Base-by-base conservation (phyloP, 106 monocot genomes). In the Ottelia alismoides region DNA sequence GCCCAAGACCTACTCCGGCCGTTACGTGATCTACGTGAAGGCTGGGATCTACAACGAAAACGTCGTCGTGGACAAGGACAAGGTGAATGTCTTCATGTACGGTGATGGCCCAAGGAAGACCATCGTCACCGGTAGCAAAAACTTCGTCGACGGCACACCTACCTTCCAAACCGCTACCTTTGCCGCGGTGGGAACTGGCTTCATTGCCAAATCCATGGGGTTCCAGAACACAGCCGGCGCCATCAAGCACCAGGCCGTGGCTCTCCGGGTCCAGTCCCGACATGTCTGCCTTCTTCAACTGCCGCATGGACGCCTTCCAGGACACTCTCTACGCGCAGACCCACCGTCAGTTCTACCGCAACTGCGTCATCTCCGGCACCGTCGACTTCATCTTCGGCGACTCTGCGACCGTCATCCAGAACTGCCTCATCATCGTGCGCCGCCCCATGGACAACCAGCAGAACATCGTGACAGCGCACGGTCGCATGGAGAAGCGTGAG, bases 241-340 rank as follows among this genome's bases (percentile, higher is more conserved):
- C 22, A 48, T 31, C 45, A 78, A 74, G 65, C 81, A 77, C 71
- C 80, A 86, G 65, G 80, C 86, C 27, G 86, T 86, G 65, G 80
- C 86, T 35, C 77, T 86, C 7, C 77, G 77, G n/a, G 50, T 52
- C 30, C 60, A 61, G 45, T 61, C n/a, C 60, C n/a, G 60, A 61
- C 60, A 48, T 49, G 27, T 26, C 60, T 9, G 47, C 47, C 47
- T 61, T 61, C 60, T 49, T 48, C 60, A 61, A 61, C 60, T 61
- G 60, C 60, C 45, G 47, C 12, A 61, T 61, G 60, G 60, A 61
- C 47, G 60, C 47, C 27, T 49, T 28, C 48, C 47, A 61, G 26
- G 47, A 61, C 60, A 61, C 60, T 21, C 60, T 61, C 28, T 49
- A 61, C 48, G 60, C 47, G 28, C 60, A 61, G 25, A 61, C 60